phyloP scores from a whole-genome alignment of 768 basidiomycete species.

The Lentinus tigrinus region DNA sequence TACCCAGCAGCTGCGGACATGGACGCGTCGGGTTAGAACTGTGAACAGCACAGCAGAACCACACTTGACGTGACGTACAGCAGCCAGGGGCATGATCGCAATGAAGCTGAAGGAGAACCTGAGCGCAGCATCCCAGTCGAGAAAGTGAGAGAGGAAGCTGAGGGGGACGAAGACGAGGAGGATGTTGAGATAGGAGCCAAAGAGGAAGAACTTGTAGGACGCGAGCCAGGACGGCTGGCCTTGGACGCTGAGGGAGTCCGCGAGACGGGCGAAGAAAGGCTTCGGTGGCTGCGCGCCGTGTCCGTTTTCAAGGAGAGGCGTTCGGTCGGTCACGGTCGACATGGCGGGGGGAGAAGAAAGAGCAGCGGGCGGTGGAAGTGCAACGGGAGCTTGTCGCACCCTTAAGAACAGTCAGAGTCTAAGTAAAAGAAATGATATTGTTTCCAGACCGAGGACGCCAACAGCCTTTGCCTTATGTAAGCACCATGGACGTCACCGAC shows the following conservation, averaged over 20 bases:
- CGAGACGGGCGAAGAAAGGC: slow-evolving; percentile 33
- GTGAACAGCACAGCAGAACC: not conserved
- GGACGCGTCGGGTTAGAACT: not conserved
- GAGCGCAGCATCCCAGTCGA: slow-evolving; percentile 74
- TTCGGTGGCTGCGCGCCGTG: slow-evolving; percentile 25
- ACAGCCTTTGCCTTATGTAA: not conserved
- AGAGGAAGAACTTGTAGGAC: slow-evolving; percentile 61
- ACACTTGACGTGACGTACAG: slow-evolving; percentile 43
- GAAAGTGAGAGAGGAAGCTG: slow-evolving; percentile 58
- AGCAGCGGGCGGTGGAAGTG: not conserved
- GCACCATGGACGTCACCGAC: not conserved
- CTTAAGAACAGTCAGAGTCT: not conserved
- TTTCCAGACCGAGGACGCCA: too few species aligned
- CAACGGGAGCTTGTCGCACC: too few species aligned
- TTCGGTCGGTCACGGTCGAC: slow-evolving; percentile 38
- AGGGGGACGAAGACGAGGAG: slow-evolving; percentile 81
- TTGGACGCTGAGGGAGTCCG: slow-evolving; percentile 49
- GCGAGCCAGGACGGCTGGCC: slow-evolving; percentile 60
- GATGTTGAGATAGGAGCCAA: slow-evolving; percentile 70
- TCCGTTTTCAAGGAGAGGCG: slow-evolving; percentile 49
- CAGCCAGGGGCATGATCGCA: slow-evolving; percentile 85
- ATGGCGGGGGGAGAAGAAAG: slow-evolving; percentile 14
- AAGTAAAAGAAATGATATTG: too few species aligned
- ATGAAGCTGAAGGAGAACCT: slow-evolving; percentile 76
- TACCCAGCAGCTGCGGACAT: slow-evolving; percentile 78